phyloP scores from a whole-genome alignment of 495 filamentous ascomycete species.

The Podospora australis region DNA sequence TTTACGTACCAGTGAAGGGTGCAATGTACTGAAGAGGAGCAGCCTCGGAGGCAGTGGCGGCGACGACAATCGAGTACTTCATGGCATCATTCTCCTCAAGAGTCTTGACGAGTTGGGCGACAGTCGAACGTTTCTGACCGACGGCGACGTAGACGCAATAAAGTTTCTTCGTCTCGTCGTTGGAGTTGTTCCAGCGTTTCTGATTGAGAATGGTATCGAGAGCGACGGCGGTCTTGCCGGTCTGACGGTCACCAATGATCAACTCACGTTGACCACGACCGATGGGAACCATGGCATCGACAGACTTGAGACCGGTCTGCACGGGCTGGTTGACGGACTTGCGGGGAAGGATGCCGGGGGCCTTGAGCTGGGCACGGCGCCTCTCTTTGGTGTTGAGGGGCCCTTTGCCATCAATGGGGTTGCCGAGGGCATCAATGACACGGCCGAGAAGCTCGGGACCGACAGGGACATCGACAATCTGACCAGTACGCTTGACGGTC shows the following conservation, averaged over 20 bases:
- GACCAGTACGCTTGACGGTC: conserved; percentile 97
- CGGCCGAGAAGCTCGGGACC: conserved; percentile 88
- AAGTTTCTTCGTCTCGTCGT: conserved; percentile 93
- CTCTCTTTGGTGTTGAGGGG: conserved; percentile 85
- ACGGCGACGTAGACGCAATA: conserved; percentile 99
- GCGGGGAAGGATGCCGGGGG: conserved; percentile 95
- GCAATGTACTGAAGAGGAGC: conserved; percentile 85
- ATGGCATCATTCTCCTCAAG: conserved; percentile 99
- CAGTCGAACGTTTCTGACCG: conserved; percentile 98
- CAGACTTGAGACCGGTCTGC: conserved; percentile 97
- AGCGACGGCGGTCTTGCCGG: conserved; percentile 98
- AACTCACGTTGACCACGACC: conserved; percentile 99
- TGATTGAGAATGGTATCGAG: conserved; percentile 99
- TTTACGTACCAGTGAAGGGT: conserved; percentile 77
- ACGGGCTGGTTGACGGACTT: conserved; percentile 96
- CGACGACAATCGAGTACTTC: conserved; percentile 95
- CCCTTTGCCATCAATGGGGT: conserved; percentile 99
- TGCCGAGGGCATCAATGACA: conserved; percentile 96
- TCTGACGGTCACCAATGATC: conserved; percentile 99
- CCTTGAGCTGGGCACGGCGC: conserved; percentile 97
- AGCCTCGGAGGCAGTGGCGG: conserved; percentile 98
- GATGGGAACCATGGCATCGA: conserved; percentile 99
- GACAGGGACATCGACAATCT: conserved; percentile 98
- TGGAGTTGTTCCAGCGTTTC: conserved; percentile 89
- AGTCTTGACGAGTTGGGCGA: conserved; percentile 98